A percentile compares a stretch with the other conserved stretches of the same genome.
Conservation (phyloP, 2,329 filamentous ascomycete genomes). For the Fusarium penzigii region DNA sequence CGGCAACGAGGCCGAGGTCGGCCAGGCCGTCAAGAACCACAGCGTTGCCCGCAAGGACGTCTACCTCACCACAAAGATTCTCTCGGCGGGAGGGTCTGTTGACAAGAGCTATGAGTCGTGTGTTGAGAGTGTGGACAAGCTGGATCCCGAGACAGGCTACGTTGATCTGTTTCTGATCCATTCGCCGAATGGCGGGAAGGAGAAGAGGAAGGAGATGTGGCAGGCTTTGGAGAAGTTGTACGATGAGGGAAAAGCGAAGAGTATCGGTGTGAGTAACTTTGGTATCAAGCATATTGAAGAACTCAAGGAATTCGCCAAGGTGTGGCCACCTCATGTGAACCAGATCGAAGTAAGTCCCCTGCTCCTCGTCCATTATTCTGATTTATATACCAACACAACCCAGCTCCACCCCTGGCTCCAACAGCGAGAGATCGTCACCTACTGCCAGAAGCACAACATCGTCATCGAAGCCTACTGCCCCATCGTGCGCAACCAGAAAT, state of each 20-base stretch:
- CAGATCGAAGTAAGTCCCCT: slow-evolving; percentile 62
- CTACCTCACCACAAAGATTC: slow-evolving; percentile 58
- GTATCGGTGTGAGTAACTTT: slow-evolving; percentile 73
- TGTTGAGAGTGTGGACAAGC: slow-evolving; percentile 62
- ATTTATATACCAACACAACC: slow-evolving; percentile 46
- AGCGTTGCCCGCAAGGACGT: slow-evolving; percentile 47
- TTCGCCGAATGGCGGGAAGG: slow-evolving; percentile 55
- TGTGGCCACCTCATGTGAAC: slow-evolving; percentile 68
- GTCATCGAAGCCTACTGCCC: slow-evolving; percentile 39
- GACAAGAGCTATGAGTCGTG: slow-evolving; percentile 62
- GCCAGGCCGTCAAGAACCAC: slow-evolving; percentile 47
- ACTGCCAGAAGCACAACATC: slow-evolving; percentile 79
- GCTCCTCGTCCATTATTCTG: neutral
- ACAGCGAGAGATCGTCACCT: slow-evolving; percentile 35
- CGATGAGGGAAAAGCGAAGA: slow-evolving; percentile 59
- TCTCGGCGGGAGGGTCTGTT: slow-evolving; percentile 42
- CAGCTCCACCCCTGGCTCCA: slow-evolving; percentile 72
- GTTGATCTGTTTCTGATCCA: slow-evolving; percentile 72
- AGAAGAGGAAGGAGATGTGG: slow-evolving; percentile 64
- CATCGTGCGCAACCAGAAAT: slow-evolving; percentile 33
- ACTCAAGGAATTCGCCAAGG: slow-evolving; percentile 60
- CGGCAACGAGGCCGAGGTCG: slow-evolving; percentile 46
- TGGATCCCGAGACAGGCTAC: slow-evolving; percentile 57
- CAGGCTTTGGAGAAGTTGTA: slow-evolving; percentile 63
- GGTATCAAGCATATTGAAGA: slow-evolving; percentile 68